phyloP scores from a whole-genome alignment of 139 green algal genomes.

The Chlamydomonas sphaeroides region DNA sequence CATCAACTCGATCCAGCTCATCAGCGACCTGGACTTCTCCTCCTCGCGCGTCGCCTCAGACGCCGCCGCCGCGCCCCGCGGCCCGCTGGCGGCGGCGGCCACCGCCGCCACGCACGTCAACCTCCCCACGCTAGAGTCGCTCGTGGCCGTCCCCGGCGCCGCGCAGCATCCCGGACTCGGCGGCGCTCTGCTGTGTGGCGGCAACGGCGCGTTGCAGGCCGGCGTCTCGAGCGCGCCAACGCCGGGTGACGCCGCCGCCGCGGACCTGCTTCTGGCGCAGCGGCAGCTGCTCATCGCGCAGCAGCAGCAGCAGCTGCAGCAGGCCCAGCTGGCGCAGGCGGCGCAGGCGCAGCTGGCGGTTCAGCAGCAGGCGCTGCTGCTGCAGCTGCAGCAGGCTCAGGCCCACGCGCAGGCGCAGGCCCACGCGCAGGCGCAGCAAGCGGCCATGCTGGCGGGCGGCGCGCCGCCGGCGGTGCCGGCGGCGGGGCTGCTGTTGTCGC shows the following conservation, averaged over 20 bases:
- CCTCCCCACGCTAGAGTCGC: too few species aligned
- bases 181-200: neutral
- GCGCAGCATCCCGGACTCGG: too few species aligned
- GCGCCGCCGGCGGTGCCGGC: neutral
- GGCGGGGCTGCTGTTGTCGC: constrained; percentile 16
- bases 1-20: neutral
- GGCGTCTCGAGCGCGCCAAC: too few species aligned
- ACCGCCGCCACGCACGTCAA: too few species aligned
- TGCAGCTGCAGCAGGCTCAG: neutral
- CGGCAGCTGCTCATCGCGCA: constrained; percentile 4
- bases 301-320: neutral
- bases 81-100: neutral
- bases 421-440: neutral
- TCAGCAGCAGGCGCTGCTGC: neutral
- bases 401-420: constrained; percentile 1
- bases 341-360: neutral
- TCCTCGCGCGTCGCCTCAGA: neutral
- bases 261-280: constrained; percentile 7
- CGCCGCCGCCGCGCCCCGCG: neutral
- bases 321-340: constrained; percentile 1
- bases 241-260: neutral
- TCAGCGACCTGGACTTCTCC: too few species aligned
- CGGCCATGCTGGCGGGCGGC: neutral
- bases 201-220: too few species aligned
- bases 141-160: too few species aligned